Conservation (phyloP, 305 asterid species). For the Fraxinus baroniana region DNA sequence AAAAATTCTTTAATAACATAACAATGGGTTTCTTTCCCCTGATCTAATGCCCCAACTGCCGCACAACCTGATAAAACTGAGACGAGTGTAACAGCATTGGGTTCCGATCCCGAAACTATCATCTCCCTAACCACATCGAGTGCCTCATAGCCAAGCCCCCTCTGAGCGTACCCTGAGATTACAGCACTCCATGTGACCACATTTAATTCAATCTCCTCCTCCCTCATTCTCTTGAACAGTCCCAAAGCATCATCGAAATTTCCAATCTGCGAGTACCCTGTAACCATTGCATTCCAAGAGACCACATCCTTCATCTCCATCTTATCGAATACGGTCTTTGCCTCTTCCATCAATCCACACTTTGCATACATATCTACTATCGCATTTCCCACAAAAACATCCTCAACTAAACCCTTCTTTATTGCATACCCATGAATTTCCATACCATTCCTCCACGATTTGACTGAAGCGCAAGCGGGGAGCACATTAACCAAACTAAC, state of each 20-base stretch:
- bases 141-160: slow-evolving; percentile 72
- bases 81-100: slow-evolving; percentile 69
- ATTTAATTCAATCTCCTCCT: slow-evolving; percentile 49
- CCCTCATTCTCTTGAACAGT: slow-evolving; percentile 65
- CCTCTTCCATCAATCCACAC: slow-evolving; percentile 58
- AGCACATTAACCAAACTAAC: slow-evolving; percentile 71
- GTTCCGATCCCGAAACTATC: slow-evolving; percentile 50
- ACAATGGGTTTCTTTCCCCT: slow-evolving; percentile 71
- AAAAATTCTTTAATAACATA: slow-evolving; percentile 44
- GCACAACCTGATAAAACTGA: slow-evolving; percentile 83
- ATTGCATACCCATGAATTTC: slow-evolving; percentile 65
- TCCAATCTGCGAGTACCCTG: slow-evolving; percentile 77
- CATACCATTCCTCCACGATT: slow-evolving; percentile 46
- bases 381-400: slow-evolving; percentile 69
- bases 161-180: slow-evolving; percentile 80
- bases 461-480: slow-evolving; percentile 61
- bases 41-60: slow-evolving; percentile 52
- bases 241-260: slow-evolving; percentile 57
- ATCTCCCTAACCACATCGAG: slow-evolving; percentile 67
- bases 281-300: slow-evolving; percentile 78
- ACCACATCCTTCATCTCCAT: slow-evolving; percentile 84
- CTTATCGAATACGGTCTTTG: slow-evolving; percentile 53
- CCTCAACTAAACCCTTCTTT: slow-evolving; percentile 50
- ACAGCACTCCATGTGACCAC: slow-evolving; percentile 92
- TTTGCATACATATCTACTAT: slow-evolving; percentile 73